These are phyloP conservation scores for Saccharomyces hybrid DNA, from an alignment of 1,139 yeast species.

Conservation along the genomic window DNA sequence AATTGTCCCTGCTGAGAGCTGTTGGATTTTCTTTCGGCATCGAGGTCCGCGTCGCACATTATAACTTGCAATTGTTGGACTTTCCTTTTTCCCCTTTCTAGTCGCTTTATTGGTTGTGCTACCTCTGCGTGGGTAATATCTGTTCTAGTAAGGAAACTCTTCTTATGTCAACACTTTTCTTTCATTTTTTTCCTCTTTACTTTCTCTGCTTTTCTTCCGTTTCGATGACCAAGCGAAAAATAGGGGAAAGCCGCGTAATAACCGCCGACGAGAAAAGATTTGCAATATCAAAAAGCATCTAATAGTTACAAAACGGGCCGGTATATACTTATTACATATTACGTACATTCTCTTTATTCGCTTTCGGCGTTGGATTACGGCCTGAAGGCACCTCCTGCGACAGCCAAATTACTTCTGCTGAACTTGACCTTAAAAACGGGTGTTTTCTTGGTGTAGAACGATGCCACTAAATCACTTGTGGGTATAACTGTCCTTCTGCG, in stretches of 20 bases:
- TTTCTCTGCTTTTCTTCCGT: neutral
- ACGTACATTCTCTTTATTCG: slow-evolving; percentile 8
- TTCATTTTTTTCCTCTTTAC: slow-evolving; percentile 11
- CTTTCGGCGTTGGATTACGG: slow-evolving; percentile 16
- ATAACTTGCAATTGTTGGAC: neutral
- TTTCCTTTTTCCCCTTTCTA: neutral
- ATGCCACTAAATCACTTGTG: slow-evolving; percentile 84
- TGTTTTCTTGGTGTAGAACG: slow-evolving; percentile 86
- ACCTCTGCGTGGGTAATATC: neutral
- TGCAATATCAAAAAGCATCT: neutral
- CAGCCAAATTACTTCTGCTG: slow-evolving; percentile 80
- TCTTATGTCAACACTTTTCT: neutral
- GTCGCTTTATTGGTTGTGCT: neutral
- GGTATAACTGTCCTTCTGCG: slow-evolving; percentile 67
- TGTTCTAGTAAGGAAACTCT: neutral
- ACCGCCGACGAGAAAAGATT: slow-evolving; percentile 13
- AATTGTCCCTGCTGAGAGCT: neutral
- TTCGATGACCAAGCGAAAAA: neutral
- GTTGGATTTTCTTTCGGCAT: neutral
- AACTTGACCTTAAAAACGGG: slow-evolving; percentile 91
- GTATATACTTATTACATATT: neutral
- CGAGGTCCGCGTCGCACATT: neutral
- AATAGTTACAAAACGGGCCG: neutral
- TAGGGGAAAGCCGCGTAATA: neutral
- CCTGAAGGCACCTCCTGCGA: slow-evolving; percentile 84